Conservation (phyloP, 2,329 filamentous ascomycete genomes). For the Microascus cirrosus region DNA sequence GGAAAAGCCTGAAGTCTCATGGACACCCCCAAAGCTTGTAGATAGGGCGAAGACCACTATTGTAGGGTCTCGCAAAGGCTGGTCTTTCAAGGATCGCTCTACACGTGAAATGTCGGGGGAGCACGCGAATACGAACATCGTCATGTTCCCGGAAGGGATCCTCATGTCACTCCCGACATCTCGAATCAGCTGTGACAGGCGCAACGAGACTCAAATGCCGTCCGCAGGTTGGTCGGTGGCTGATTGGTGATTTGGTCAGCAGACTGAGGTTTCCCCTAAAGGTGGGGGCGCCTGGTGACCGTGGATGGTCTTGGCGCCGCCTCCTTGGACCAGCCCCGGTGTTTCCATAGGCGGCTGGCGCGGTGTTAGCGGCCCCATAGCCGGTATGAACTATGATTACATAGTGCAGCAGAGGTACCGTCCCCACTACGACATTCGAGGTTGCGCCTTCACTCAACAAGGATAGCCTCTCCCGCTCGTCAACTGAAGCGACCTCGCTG, state of each 20-base stretch:
- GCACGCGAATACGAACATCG: not conserved
- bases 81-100: not conserved
- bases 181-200: not conserved
- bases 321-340: not conserved
- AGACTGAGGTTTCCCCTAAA: not conserved
- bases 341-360: not conserved
- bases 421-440: not conserved
- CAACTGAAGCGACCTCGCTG: not conserved
- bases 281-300: not conserved
- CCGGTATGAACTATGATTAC: not conserved
- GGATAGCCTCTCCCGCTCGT: not conserved
- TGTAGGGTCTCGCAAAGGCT: too few relatives aligned
- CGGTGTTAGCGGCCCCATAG: not conserved
- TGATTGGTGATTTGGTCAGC: not conserved
- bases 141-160: not conserved
- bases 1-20: too few relatives aligned
- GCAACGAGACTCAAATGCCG: not conserved
- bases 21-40: too few relatives aligned
- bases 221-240: too few relatives aligned
- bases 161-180: not conserved
- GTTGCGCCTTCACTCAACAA: not conserved
- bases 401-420: not conserved
- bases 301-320: not conserved
- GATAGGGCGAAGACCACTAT: too few relatives aligned
- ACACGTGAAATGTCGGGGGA: not conserved